A percentile compares a stretch with the other conserved stretches of the same genome.
phyloP scores from a whole-genome alignment of 768 basidiomycete species.

The Boletus tomentosulus region DNA sequence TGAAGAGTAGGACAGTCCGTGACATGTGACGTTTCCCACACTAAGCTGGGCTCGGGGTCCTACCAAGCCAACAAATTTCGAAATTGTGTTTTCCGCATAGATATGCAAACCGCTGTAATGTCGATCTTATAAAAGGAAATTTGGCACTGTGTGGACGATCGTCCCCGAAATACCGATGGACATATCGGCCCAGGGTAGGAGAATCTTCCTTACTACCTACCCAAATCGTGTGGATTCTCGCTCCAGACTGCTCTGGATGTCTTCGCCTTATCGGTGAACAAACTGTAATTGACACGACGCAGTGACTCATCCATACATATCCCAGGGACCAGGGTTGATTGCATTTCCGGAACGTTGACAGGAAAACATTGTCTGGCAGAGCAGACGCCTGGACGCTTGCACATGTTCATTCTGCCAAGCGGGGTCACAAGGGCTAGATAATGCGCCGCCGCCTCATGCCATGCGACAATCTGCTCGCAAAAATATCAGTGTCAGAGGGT shows the following conservation, averaged over 20 bases:
- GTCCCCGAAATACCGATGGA: too few relatives aligned
- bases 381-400: not conserved
- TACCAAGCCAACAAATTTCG: too few relatives aligned
- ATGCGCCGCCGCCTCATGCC: not conserved
- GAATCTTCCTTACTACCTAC: not conserved
- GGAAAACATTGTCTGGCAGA: not conserved
- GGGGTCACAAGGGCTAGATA: too few relatives aligned
- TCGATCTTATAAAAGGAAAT: not conserved
- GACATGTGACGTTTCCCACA: too few relatives aligned
- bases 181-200: not conserved
- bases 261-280: not conserved
- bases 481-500: not conserved
- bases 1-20: too few relatives aligned
- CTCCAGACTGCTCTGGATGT: too few relatives aligned
- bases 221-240: not conserved
- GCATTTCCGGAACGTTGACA: not conserved
- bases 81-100: too few relatives aligned
- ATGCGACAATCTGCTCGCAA: not conserved
- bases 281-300: not conserved
- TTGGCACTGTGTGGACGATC: too few relatives aligned
- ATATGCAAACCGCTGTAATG: too few relatives aligned
- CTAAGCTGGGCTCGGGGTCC: too few relatives aligned
- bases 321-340: not conserved
- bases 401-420: too few relatives aligned
- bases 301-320: not conserved